Evolutionary conservation across 2,329 filamentous ascomycete genomes (phyloP), one percentile per base, ranked within the genome.

Genomic region (Emergomyces orientalis): DNA sequence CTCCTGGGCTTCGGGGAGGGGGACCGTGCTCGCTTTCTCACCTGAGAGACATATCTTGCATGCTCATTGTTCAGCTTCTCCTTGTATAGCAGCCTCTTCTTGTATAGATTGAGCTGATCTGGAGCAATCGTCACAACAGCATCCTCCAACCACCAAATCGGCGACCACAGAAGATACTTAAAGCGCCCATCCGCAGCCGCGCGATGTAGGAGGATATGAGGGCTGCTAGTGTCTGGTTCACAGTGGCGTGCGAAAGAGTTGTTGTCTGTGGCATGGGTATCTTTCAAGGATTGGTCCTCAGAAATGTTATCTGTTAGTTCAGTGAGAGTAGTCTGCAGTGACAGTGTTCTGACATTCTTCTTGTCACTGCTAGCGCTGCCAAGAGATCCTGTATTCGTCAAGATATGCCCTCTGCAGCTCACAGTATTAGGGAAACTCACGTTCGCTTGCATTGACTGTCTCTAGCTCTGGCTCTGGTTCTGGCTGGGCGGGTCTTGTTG

Each of bases 161-260:
- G 57, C 39, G 41, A 1, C 13, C 57, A 59, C 41, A 59, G 41
- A 22, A 58, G 55, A 43, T 43, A 43, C 37, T 43, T 13, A 13
- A 58, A 34, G 19, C 37, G 19, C 22, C 19, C 25, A 47, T 59
- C 57, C 22, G 1, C 14, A 49, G 57, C 57, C 41, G 14, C 19
- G 17, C 41, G 19, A 59, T 59, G 41, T 59, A 52, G 22, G 49
- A 52, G 49, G 49, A 52, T 52, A 52, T 52, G 19, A 52, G 3
- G 49, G 49, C 49, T 17, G 39, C 55, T 57, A 13, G 41, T 49
- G 39, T 49, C 43, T 59, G 57, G 39, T 17, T 59, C 57, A 59
- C 34, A 13, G 39, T 9, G 25, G 25, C 25, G 2, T 59, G 57
- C 11, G 19, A 49, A 37, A 45, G 57, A 49, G 43, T 59, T 41